Base-by-base conservation (phyloP, 139 green algal genomes). In the Spirogloea muscicola region DNA sequence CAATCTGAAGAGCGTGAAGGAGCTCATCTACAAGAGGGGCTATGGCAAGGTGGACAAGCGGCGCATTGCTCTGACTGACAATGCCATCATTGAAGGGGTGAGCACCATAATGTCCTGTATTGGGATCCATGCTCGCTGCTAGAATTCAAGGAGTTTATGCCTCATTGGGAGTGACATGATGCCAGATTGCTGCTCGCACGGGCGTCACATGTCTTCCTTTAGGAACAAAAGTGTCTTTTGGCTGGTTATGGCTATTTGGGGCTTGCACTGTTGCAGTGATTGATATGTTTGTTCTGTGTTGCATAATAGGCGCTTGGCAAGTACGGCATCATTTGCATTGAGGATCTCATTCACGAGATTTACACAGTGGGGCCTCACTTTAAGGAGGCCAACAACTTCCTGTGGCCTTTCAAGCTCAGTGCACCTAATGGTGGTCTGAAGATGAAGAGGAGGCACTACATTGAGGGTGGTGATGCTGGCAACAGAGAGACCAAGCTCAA, bases 321-420 rank as follows among this genome's bases (percentile, higher is more conserved):
- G 85, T 81, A 95, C 78, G 82, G 85, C 81, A 96, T 99, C 85
- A 96, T 99, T 87, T 99, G 95, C 86, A 85, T 97, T 64, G 95
- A 98, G 91, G 95, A 99, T 87, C 87, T 99, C 38, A 85, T 99
- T 7, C 95, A 99, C 76, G 92, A 99, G 91, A 95, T 99, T 79
- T 89, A 84, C 87, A 97, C 88, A 37, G 88, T 88, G 49, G 94
- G 94, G 65, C 91, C 93, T 37, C 75, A 88, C 82, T 99, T 99
- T 91, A 98, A 96, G 88, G 81, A 95, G 86, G 91, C 85, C 51
- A 91, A 85, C 86, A 98, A 97, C 89, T 99, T 98, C 90, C 87
- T 99, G 72, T 98, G 93, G 91, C 94, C 94, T 58, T 96, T 98
- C 89, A 96, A 96, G 91, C 90, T 98, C 46, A 91, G 83, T 16